Percentiles rank a stretch among this genome's conserved stretches.
Evolutionary conservation across 2,329 filamentous ascomycete genomes (phyloP).

Genomic region (Neophaeococcomyces aloes): DNA sequence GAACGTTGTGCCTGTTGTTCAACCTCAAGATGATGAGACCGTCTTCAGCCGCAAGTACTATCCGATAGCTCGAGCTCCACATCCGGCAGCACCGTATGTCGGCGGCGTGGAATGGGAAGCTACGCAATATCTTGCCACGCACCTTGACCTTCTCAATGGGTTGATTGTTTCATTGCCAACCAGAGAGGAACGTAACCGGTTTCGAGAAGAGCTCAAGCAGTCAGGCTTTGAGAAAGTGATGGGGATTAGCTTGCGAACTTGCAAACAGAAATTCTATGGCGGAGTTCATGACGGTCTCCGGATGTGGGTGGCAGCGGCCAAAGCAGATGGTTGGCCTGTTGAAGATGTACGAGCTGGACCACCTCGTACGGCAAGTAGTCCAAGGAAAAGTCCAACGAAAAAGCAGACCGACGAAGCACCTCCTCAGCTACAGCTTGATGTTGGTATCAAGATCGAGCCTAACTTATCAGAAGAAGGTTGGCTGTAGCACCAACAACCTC

Average conservation of each 20-base stretch:
- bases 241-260: slow-evolving; percentile 72
- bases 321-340: slow-evolving; percentile 80
- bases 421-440: slow-evolving; percentile 48
- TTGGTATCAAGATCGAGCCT: slow-evolving; percentile 23
- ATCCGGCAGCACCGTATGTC: slow-evolving; percentile 89
- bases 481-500: slow-evolving; percentile 10
- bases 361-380: slow-evolving; percentile 31
- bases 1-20: slow-evolving; percentile 60
- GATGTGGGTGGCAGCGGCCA: slow-evolving; percentile 80
- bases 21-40: slow-evolving; percentile 22
- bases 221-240: slow-evolving; percentile 88
- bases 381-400: slow-evolving; percentile 41
- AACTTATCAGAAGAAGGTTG: slow-evolving; percentile 16
- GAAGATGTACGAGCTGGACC: slow-evolving; percentile 56
- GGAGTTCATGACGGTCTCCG: slow-evolving; percentile 79
- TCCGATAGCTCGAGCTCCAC: slow-evolving; percentile 73
- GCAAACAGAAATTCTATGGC: slow-evolving; percentile 96
- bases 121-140: slow-evolving; percentile 87
- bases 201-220: slow-evolving; percentile 67
- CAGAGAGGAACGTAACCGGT: slow-evolving; percentile 56
- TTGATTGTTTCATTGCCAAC: slow-evolving; percentile 72
- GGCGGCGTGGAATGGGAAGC: slow-evolving; percentile 98
- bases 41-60: slow-evolving; percentile 54
- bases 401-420: slow-evolving; percentile 41
- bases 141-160: slow-evolving; percentile 86